Evolutionary conservation across 2,329 filamentous ascomycete species (phyloP).

Genomic region (Zopfia rhizophila): DNA sequence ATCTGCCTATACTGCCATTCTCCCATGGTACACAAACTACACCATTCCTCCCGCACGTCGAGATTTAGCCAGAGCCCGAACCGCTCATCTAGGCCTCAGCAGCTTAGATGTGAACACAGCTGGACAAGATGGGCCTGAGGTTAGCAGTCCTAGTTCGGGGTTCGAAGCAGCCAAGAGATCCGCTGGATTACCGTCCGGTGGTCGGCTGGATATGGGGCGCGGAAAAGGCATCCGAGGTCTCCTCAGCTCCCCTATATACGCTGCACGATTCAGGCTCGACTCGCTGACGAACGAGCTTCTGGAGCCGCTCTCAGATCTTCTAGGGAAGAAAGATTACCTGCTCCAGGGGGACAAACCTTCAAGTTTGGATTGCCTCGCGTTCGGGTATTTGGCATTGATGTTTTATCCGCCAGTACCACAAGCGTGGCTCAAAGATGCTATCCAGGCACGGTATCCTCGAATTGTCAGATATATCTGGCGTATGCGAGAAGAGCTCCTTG

Average conservation of each 20-base stretch:
- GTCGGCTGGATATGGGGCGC: constrained; percentile 62
- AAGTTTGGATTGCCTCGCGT: constrained; percentile 80
- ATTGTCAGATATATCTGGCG: constrained; percentile 52
- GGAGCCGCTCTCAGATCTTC: constrained; percentile 73
- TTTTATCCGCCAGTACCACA: constrained; percentile 70
- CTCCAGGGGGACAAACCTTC: constrained; percentile 64
- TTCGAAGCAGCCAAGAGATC: constrained; percentile 50
- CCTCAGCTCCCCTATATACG: constrained; percentile 74
- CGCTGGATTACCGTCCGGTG: constrained; percentile 48
- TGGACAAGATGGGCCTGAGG: constrained; percentile 47
- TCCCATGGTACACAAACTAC: constrained; percentile 90
- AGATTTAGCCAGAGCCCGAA: constrained; percentile 74
- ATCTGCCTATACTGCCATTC: constrained; percentile 80
- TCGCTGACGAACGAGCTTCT: constrained; percentile 75
- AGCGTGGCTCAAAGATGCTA: constrained; percentile 68
- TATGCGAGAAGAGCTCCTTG: constrained; percentile 41
- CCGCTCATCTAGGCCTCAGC: constrained; percentile 61
- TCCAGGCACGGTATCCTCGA: constrained; percentile 60
- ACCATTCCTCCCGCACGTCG: constrained; percentile 80
- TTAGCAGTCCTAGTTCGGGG: constrained; percentile 42
- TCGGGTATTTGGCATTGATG: constrained; percentile 83
- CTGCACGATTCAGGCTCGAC: constrained; percentile 79
- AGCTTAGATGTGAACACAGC: constrained; percentile 58
- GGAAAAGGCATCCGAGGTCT: constrained; percentile 70
- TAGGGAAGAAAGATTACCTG: constrained; percentile 66